These are phyloP conservation scores for Mortierella claussenii DNA, from an alignment of 192 early-diverging fungal genomes.

Conservation along the genomic window DNA sequence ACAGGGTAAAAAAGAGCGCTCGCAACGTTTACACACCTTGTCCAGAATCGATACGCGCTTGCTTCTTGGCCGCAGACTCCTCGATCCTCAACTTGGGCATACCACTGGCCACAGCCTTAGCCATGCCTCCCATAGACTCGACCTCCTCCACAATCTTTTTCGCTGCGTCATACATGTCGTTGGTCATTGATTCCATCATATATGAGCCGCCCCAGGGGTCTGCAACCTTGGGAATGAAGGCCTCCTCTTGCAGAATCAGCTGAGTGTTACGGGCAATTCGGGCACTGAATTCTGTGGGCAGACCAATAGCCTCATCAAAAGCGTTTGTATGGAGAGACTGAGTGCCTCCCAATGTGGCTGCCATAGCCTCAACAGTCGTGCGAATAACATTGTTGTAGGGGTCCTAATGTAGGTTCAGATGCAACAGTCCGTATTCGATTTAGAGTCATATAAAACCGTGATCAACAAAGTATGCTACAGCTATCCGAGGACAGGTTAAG, in stretches of 20 bases:
- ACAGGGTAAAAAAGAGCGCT: not conserved
- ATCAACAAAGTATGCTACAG: too few species aligned
- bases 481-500: not conserved
- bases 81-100: slow-evolving; percentile 93
- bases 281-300: slow-evolving; percentile 86
- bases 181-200: slow-evolving; percentile 93
- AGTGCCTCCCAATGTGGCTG: slow-evolving; percentile 90
- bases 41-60: slow-evolving; percentile 90
- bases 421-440: too few species aligned
- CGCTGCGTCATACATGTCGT: slow-evolving; percentile 78
- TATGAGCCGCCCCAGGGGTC: slow-evolving; percentile 94
- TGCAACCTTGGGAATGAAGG: slow-evolving; percentile 87
- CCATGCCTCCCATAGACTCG: slow-evolving; percentile 90
- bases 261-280: slow-evolving; percentile 94
- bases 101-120: slow-evolving; percentile 87
- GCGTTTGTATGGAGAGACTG: slow-evolving; percentile 96
- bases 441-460: too few species aligned
- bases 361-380: slow-evolving; percentile 92
- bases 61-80: slow-evolving; percentile 87
- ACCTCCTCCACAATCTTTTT: slow-evolving; percentile 79
- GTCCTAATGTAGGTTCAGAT: too few species aligned
- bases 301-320: slow-evolving; percentile 89
- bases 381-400: slow-evolving; percentile 93
- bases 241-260: slow-evolving; percentile 89
- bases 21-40: slow-evolving; percentile 64